These are phyloP conservation scores for Wickerhamomyces hampshirensis DNA, from an alignment of 805 yeast species.

Conservation along the genomic window DNA sequence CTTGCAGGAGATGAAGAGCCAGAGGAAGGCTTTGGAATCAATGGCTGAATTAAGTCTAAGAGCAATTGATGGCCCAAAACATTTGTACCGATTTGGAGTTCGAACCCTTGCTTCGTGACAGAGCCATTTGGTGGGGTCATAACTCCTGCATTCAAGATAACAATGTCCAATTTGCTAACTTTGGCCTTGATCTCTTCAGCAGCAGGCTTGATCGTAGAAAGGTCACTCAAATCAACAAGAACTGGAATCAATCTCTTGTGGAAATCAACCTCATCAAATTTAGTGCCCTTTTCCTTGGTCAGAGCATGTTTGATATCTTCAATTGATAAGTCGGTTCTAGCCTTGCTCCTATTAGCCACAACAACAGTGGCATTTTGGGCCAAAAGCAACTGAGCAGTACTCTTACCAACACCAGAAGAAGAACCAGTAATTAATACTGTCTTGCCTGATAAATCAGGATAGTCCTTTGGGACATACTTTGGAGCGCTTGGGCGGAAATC, in stretches of 20 bases:
- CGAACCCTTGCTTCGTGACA: conserved; percentile 39
- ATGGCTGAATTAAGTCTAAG: conserved; percentile 34
- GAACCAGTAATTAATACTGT: conserved; percentile 29
- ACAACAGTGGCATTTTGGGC: conserved; percentile 32
- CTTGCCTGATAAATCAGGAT: conserved; percentile 25
- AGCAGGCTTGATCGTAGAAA: conserved; percentile 36
- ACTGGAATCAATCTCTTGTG: conserved; percentile 21
- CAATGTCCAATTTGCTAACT: conserved; percentile 29
- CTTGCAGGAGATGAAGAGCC: conserved; percentile 32
- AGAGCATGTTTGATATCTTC: conserved; percentile 22
- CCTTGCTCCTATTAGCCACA: conserved; percentile 32
- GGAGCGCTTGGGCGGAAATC: conserved; percentile 21
- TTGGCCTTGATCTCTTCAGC: conserved; percentile 23
- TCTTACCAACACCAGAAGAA: conserved; percentile 31
- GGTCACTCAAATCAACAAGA: conserved; percentile 34
- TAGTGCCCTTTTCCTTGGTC: conserved; percentile 13
- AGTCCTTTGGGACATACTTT: conserved; percentile 24
- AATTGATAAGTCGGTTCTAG: conserved; percentile 28
- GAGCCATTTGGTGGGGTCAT: conserved; percentile 35
- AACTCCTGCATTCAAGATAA: conserved; percentile 42
- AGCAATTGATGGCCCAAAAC: conserved; percentile 42
- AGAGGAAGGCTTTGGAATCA: conserved; percentile 30
- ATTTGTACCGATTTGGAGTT: conserved; percentile 42
- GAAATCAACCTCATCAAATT: conserved; percentile 8
- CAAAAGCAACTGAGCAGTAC: conserved; percentile 28